These are phyloP conservation scores for Phyllosticta citrichinensis DNA, from an alignment of 2,329 filamentous ascomycete species.

Conservation along the genomic window DNA sequence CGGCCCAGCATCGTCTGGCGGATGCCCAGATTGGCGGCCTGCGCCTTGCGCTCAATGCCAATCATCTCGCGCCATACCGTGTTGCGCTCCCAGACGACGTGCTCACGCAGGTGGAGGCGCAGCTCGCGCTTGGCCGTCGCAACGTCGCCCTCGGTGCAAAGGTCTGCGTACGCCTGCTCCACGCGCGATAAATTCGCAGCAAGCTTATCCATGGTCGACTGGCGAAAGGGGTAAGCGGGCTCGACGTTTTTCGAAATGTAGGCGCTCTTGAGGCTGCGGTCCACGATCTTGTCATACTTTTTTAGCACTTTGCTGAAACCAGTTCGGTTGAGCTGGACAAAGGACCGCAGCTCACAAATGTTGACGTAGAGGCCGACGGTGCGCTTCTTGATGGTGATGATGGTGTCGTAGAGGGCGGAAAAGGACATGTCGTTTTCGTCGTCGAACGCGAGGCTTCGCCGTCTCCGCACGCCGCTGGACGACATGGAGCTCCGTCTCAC, in stretches of 20 bases:
- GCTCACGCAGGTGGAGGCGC: conserved; percentile 81
- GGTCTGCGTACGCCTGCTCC: conserved; percentile 68
- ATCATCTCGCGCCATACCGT: conserved; percentile 99
- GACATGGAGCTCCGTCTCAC: conserved; percentile 15
- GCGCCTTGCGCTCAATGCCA: conserved; percentile 87
- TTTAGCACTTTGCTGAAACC: conserved; percentile 95
- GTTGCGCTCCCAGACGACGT: conserved; percentile 97
- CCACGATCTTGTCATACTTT: conserved; percentile 95
- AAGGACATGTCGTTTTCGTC: conserved; percentile 70
- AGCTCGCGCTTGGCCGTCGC: conserved; percentile 72
- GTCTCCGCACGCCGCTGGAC: conserved; percentile 27
- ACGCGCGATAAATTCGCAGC: conserved; percentile 63
- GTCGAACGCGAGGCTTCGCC: conserved; percentile 58
- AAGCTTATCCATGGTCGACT: conserved; percentile 59
- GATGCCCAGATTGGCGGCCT: conserved; percentile 82
- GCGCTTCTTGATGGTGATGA: conserved; percentile 86
- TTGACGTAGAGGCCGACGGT: conserved; percentile 81
- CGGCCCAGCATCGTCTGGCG: conserved; percentile 68
- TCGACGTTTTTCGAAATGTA: conserved; percentile 71
- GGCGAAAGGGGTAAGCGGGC: conserved; percentile 70
- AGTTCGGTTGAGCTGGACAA: conserved; percentile 89
- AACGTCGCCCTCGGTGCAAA: conserved; percentile 75
- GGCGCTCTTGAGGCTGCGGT: conserved; percentile 64
- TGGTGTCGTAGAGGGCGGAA: conserved; percentile 56
- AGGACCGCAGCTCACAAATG: conserved; percentile 91